Base-by-base conservation (phyloP, 352 stramenopile species). In the Stephanocyclus meneghinianus region DNA sequence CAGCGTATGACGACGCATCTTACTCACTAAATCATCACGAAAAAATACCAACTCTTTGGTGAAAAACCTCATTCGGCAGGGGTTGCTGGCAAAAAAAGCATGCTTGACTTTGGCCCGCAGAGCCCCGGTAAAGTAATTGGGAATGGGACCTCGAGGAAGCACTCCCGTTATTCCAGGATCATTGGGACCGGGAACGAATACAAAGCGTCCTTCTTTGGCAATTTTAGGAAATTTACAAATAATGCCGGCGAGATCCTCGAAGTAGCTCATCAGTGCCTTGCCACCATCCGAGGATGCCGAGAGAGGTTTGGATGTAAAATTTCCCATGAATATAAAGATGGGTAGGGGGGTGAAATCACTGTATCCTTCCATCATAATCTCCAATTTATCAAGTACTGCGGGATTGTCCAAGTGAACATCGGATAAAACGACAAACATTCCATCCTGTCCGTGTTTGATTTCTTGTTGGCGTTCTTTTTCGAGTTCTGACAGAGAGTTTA, bases 11-110 rank as follows among this genome's bases (percentile, higher is more conserved):
- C 93, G 90, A 30, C 96, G 89, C 83, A 98, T 94, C 64, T 97
- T 96, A 81, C 95, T 91, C 42, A 97, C 91, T 13, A 98, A 79
- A 63, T 98, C 90, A 37, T 97, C 90, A 10, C 95, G 92, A 79
- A 97, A 97, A 13, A 98, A 89, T 6, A 98, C 92, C 44, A 98
- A 91, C 67, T 98, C 95, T 76, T 97, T 93, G 6, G 94, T 96
- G 45, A 83, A 85, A 86, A 95, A 98, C 70, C 95, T 94, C 76
- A 98, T 94, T 71, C 95, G 90, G 80, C 95, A 98, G 4, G 96
- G 96, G 71, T 98, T 98, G 11, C 89, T 97, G 26, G 88, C 93
- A 68, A 95, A 96, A 1, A 78, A 93, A 26, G 96, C 71, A 60
- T 96, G 94, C 13, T 29, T 51, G 5, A 91, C 72, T 74, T 83